Conservation (phyloP, 2,329 filamentous ascomycete species). For the Colletotrichum destructivum region DNA sequence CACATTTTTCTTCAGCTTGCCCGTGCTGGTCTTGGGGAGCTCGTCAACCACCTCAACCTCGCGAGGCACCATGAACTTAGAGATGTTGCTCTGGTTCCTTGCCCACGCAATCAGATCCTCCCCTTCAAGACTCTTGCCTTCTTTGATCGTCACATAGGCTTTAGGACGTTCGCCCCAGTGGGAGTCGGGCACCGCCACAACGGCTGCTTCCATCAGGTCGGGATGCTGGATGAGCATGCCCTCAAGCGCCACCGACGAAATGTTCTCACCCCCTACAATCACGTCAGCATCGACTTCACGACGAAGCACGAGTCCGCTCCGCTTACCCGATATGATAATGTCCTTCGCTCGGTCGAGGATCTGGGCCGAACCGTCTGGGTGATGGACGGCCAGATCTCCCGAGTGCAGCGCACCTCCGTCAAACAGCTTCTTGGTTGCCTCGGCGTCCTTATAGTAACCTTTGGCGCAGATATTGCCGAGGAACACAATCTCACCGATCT, state of each 20-base stretch:
- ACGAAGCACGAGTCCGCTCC: constrained; percentile 43
- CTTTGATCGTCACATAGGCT: constrained; percentile 88
- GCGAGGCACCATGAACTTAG: constrained; percentile 87
- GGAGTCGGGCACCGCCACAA: constrained; percentile 87
- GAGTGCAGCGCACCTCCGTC: constrained; percentile 89
- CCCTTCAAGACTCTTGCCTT: constrained; percentile 72
- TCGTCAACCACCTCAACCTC: constrained; percentile 86
- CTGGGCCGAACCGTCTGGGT: constrained; percentile 86
- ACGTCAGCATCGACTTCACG: constrained; percentile 13
- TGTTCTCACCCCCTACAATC: constrained; percentile 88
- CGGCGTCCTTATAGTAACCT: constrained; percentile 92
- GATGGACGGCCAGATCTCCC: constrained; percentile 94
- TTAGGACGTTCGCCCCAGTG: constrained; percentile 97
- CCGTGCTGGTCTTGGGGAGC: constrained; percentile 96
- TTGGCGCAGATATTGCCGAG: constrained; percentile 91
- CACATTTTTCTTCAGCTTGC: constrained; percentile 96
- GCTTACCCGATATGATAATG: constrained; percentile 92
- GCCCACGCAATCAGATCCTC: constrained; percentile 89
- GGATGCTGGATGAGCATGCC: constrained; percentile 91
- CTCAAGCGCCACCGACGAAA: constrained; percentile 93
- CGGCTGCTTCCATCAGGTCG: constrained; percentile 90
- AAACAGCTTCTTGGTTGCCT: constrained; percentile 89
- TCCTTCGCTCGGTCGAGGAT: constrained; percentile 96
- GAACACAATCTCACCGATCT: constrained; percentile 90
- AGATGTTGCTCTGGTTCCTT: constrained; percentile 83